Evolutionary conservation across 257 asterid genomes (phyloP).

Genomic region (Penstemon davidsonii): DNA sequence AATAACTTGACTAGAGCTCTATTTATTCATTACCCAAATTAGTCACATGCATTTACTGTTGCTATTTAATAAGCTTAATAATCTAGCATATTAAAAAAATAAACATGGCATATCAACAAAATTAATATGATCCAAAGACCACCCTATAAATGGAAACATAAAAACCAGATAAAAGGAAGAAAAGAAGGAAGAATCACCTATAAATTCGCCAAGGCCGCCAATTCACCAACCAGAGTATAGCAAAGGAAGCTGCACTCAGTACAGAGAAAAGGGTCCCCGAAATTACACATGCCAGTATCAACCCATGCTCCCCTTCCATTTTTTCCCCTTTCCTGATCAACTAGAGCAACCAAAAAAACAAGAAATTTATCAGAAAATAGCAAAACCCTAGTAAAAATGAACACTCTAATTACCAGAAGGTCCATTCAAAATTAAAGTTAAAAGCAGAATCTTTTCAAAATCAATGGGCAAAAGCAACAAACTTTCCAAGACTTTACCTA

Average conservation of each 20-base stretch:
- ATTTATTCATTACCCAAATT: conserved; percentile 1
- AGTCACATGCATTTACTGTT: conserved; percentile 11
- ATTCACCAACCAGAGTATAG: conserved; percentile 92
- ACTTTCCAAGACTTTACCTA: conserved; percentile 31
- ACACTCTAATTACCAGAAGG: conserved; percentile 15
- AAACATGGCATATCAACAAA: neutral
- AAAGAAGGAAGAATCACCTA: conserved; percentile 45
- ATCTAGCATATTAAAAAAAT: conserved; percentile 5
- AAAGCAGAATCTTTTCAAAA: conserved; percentile 21
- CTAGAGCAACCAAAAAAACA: conserved; percentile 21
- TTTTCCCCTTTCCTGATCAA: conserved; percentile 48
- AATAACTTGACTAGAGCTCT: neutral
- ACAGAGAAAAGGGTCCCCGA: conserved; percentile 81
- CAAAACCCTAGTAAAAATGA: neutral
- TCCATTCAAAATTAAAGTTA: conserved; percentile 23
- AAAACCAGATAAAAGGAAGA: conserved; percentile 9
- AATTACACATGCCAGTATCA: conserved; percentile 83
- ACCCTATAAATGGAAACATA: neutral
- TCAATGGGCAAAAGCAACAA: conserved; percentile 17
- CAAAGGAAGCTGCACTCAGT: conserved; percentile 80
- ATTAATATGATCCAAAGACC: conserved; percentile 2
- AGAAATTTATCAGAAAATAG: neutral
- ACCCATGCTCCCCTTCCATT: conserved; percentile 71
- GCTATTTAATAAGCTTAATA: conserved; percentile 4
- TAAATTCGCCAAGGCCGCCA: conserved; percentile 99